Base-by-base conservation (phyloP, 306 rosid species). In the Cicer pinnatifidum region DNA sequence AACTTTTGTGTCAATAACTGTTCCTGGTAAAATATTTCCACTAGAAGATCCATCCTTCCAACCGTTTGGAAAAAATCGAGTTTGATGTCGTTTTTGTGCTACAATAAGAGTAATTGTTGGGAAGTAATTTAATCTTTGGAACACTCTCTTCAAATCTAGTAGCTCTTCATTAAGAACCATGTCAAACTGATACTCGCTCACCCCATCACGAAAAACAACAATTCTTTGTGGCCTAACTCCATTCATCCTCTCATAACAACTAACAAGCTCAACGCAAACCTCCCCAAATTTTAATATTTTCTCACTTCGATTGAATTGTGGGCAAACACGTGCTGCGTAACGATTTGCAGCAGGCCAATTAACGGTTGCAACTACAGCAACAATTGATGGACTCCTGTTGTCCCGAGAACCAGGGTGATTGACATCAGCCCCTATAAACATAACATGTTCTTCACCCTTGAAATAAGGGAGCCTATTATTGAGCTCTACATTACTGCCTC, bases 361-460 rank as follows among this genome's bases (percentile, higher is more conserved):
- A 62, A 89, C 64, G n/a, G 97, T 75, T 60, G 85, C 91, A 71
- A 91, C 97, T 41, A 89, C 92, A 20, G 97, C 97, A 41, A 86
- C 91, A 72, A 89, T 87, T 11, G 96, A 91, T 8, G 91, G 92
- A 78, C 96, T 83, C 6, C 54, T 63, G 7, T 28, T 60, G 73
- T 86, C 85, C 51, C 70, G 63, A 1, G 83, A 67, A 33, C 82
- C 88, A 1, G 97, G 96, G 79, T 91, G 97, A 75, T 87, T 91
- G 66, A 91, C 97, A 83, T 91, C 97, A 50, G 97, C 97, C 60
- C 97, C 97, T 6, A 91, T 38, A 67, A 91, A 87, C 96, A 91
- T 87, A 40, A 86, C 92, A 82, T 88, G 86, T 20, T 80, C 88
- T 16, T 80, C 77, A 13, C 78, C 83, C 33, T 66, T 79, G 83